Percentiles rank a stretch among this genome's conserved stretches.
Evolutionary conservation across 257 asterid species (phyloP).

Genomic region (Solanum paucissectum): DNA sequence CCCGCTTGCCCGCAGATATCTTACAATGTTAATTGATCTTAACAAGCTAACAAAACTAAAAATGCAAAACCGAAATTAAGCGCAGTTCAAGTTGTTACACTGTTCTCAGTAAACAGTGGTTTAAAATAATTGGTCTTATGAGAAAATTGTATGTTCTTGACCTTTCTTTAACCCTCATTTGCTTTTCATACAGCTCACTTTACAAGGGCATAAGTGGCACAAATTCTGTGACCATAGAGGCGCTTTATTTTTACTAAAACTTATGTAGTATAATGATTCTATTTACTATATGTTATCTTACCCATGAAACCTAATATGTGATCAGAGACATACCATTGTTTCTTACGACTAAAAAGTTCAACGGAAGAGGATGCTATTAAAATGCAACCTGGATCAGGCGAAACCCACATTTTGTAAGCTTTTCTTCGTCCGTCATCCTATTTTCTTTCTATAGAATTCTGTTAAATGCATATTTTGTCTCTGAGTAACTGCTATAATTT

Average conservation of each 20-base stretch:
- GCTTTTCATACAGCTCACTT: background rate
- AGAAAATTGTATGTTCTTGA: background rate
- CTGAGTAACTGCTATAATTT: background rate
- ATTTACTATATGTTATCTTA: background rate
- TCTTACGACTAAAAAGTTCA: slow-evolving; percentile 39
- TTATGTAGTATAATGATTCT: background rate
- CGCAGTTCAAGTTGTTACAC: background rate
- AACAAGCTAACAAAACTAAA: background rate
- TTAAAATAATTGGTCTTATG: background rate
- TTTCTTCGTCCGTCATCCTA: background rate
- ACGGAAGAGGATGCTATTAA: slow-evolving; percentile 35
- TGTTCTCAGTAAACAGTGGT: background rate
- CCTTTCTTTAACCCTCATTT: background rate
- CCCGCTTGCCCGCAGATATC: background rate
- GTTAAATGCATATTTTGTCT: background rate
- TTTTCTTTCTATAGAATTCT: background rate
- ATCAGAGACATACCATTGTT: slow-evolving; percentile 32
- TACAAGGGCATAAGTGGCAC: background rate
- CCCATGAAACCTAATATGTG: background rate
- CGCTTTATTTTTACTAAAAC: background rate
- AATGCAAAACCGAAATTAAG: background rate
- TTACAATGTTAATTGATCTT: background rate
- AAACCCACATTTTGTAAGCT: slow-evolving; percentile 41
- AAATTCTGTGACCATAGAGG: background rate
- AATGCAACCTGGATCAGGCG: slow-evolving; percentile 46